A percentile compares a stretch with the other conserved stretches of the same genome.
These are phyloP conservation scores for Vicia sativa DNA, from an alignment of 306 rosid genomes.

Conservation along the genomic window DNA sequence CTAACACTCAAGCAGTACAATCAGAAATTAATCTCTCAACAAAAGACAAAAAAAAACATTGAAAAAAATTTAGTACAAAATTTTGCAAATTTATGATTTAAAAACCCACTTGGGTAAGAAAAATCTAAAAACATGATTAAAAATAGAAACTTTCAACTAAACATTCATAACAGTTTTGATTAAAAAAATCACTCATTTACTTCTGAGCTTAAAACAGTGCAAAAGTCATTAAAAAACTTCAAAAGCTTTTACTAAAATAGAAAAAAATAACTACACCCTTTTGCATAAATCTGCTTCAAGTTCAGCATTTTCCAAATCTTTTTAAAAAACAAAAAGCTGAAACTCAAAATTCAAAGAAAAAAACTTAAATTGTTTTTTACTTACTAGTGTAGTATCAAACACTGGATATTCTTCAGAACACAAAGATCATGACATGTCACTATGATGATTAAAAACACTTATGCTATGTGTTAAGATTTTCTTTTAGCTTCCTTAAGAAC, in stretches of 20 bases:
- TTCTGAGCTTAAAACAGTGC: slow-evolving; percentile 19
- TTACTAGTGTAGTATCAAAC: slow-evolving; percentile 39
- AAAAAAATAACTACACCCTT: slow-evolving; percentile 30
- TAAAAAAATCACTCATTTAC: slow-evolving; percentile 14
- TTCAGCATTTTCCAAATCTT: slow-evolving; percentile 37
- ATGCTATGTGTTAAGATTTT: slow-evolving; percentile 39
- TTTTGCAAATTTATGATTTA: background rate
- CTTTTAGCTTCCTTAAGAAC: slow-evolving; percentile 43
- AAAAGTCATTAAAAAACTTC: slow-evolving; percentile 23
- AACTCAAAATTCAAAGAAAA: slow-evolving; percentile 11
- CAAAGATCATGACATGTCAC: slow-evolving; percentile 53
- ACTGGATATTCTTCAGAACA: slow-evolving; percentile 41
- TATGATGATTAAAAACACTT: slow-evolving; percentile 46
- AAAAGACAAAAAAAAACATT: slow-evolving; percentile 17
- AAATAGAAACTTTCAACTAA: slow-evolving; percentile 24
- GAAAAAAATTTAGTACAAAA: slow-evolving; percentile 12
- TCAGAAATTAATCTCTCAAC: slow-evolving; percentile 9
- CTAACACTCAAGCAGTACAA: slow-evolving; percentile 35
- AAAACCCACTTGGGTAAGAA: slow-evolving; percentile 22
- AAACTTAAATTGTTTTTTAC: background rate
- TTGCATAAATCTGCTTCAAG: slow-evolving; percentile 37
- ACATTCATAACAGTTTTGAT: background rate
- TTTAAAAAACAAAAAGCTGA: slow-evolving; percentile 40
- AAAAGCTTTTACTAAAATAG: slow-evolving; percentile 32
- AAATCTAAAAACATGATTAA: slow-evolving; percentile 24